Percentiles rank a stretch among this genome's conserved stretches.
phyloP scores from a whole-genome alignment of 352 stramenopile species.

The Phytophthora sansomeana region DNA sequence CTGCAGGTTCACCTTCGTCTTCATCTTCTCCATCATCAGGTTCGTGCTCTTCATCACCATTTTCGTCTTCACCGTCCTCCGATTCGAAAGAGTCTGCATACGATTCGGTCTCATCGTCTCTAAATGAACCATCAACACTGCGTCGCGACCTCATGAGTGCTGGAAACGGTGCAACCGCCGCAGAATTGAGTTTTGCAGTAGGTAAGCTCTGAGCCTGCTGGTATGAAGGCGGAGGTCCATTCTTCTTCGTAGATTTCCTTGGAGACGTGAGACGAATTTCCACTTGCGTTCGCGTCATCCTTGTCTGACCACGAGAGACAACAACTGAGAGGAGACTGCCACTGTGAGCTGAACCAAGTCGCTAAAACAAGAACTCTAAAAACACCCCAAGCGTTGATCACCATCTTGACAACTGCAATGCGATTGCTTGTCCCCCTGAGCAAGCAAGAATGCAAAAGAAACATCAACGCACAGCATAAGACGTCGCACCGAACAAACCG shows the following conservation, averaged over 20 bases:
- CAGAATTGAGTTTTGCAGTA: background rate
- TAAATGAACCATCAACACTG: background rate
- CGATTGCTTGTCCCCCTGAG: constrained; percentile 2
- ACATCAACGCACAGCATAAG: background rate
- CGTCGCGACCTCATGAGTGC: background rate
- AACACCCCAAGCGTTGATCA: constrained; percentile 11
- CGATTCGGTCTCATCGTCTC: constrained; percentile 32
- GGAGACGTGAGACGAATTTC: constrained; percentile 36
- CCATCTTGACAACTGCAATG: background rate
- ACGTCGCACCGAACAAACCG: constrained; percentile 11
- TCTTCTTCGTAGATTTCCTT: constrained; percentile 12
- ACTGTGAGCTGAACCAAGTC: background rate
- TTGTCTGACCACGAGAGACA: background rate
- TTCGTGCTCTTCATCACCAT: background rate
- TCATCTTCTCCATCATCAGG: constrained; percentile 4
- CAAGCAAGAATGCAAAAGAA: constrained; percentile 8
- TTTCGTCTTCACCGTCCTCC: constrained; percentile 11
- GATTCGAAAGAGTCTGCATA: constrained; percentile 53
- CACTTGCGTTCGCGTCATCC: constrained; percentile 37
- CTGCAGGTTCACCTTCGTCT: background rate
- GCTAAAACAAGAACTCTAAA: constrained; percentile 30
- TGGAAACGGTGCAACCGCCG: background rate
- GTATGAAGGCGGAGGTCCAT: constrained; percentile 42
- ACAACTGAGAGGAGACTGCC: background rate
- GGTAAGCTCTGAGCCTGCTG: constrained; percentile 45